Conservation (phyloP, 495 filamentous ascomycete species). For the Penicillium riverlandense region DNA sequence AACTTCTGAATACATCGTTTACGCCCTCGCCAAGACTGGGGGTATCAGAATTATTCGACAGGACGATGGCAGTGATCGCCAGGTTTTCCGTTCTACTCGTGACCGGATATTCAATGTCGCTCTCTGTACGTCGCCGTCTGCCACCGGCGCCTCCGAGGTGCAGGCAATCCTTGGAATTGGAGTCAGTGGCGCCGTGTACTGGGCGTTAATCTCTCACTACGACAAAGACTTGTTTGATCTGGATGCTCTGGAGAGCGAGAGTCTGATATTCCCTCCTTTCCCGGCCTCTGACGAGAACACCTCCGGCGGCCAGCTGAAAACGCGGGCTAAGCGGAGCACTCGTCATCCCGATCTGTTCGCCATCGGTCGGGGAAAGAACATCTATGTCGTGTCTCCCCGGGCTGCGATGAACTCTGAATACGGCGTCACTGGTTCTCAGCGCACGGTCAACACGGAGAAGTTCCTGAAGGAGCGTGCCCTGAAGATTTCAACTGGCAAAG, state of each 20-base stretch:
- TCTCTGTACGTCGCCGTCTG: slow-evolving; percentile 55
- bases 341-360: slow-evolving; percentile 89
- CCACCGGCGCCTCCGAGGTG: slow-evolving; percentile 38
- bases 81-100: slow-evolving; percentile 77
- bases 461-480: slow-evolving; percentile 79
- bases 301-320: slow-evolving; percentile 89
- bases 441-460: slow-evolving; percentile 72
- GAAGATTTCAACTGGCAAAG: slow-evolving; percentile 94
- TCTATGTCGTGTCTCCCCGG: slow-evolving; percentile 80
- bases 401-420: slow-evolving; percentile 64
- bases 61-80: slow-evolving; percentile 81
- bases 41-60: slow-evolving; percentile 90
- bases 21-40: slow-evolving; percentile 84
- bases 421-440: slow-evolving; percentile 62
- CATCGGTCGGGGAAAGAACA: slow-evolving; percentile 89
- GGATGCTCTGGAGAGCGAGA: slow-evolving; percentile 63
- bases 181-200: slow-evolving; percentile 90
- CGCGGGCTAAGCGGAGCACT: slow-evolving; percentile 80
- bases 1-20: slow-evolving; percentile 86
- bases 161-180: slow-evolving; percentile 87
- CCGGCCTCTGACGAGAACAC: slow-evolving; percentile 68
- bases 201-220: slow-evolving; percentile 65
- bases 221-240: slow-evolving; percentile 68
- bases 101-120: slow-evolving; percentile 94
- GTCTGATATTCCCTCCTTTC: slow-evolving; percentile 76